These are phyloP conservation scores for Xylariaceae sp. DNA, from an alignment of 2,329 filamentous ascomycete genomes.

Conservation along the genomic window DNA sequence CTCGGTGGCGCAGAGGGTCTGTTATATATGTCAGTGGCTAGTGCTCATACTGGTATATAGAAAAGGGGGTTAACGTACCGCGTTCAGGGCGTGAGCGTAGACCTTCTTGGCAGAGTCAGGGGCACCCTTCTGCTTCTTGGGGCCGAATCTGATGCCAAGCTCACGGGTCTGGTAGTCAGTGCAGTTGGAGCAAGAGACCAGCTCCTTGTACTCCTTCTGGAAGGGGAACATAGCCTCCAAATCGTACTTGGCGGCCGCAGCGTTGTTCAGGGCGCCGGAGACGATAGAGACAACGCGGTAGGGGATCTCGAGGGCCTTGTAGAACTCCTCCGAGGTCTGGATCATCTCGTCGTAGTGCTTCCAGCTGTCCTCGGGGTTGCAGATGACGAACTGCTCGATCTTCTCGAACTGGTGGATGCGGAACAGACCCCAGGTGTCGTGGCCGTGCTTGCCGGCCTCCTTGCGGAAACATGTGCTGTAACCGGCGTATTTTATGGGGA, in stretches of 20 bases:
- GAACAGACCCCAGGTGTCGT: slow-evolving; percentile 96
- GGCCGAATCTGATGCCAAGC: slow-evolving; percentile 85
- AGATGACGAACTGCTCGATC: slow-evolving; percentile 49
- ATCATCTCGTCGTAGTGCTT: slow-evolving; percentile 94
- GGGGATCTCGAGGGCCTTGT: slow-evolving; percentile 80
- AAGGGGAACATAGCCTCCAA: slow-evolving; percentile 95
- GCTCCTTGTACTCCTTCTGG: slow-evolving; percentile 96
- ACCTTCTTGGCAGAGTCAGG: slow-evolving; percentile 60
- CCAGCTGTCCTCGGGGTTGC: slow-evolving; percentile 79
- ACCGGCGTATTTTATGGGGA: slow-evolving; percentile 88
- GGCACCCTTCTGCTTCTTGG: slow-evolving; percentile 76
- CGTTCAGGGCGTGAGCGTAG: slow-evolving; percentile 91
- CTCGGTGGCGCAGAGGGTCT: slow-evolving; percentile 60
- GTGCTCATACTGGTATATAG: too few species aligned
- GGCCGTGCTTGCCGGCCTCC: slow-evolving; percentile 85
- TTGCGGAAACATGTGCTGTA: slow-evolving; percentile 95
- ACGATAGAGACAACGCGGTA: slow-evolving; percentile 93
- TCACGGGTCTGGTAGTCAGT: slow-evolving; percentile 95
- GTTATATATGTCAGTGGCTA: neutral
- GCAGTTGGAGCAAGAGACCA: slow-evolving; percentile 70
- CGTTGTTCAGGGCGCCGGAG: slow-evolving; percentile 90
- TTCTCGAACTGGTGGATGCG: slow-evolving; percentile 85
- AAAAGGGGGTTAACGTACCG: slow-evolving; percentile 44
- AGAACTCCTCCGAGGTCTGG: slow-evolving; percentile 84
- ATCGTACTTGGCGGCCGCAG: slow-evolving; percentile 87